Conservation (phyloP, 129 eudicot species). For the Arctium minus region DNA sequence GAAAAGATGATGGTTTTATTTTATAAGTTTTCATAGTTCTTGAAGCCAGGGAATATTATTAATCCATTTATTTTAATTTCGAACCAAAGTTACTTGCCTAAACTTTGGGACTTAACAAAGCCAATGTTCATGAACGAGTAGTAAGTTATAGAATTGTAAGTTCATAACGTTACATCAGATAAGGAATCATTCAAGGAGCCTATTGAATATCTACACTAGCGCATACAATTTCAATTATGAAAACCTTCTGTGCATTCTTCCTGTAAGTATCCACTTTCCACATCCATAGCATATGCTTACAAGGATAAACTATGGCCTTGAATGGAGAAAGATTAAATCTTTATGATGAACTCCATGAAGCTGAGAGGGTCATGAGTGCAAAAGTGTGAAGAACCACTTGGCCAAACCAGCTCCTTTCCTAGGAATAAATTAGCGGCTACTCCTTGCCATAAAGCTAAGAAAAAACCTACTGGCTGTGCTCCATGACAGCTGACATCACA, state of each 20-base stretch:
- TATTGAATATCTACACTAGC: not conserved
- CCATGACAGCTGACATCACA: not conserved
- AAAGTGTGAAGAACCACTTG: not conserved
- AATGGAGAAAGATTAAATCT: not conserved
- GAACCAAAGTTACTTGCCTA: not conserved
- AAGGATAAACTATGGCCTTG: not conserved
- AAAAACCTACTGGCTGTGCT: not conserved
- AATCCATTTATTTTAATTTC: not conserved
- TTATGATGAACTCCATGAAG: not conserved
- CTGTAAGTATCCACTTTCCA: not conserved
- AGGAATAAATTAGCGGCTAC: not conserved
- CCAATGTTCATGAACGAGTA: not conserved
- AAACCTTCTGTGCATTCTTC: not conserved
- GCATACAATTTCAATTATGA: not conserved
- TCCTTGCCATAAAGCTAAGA: not conserved
- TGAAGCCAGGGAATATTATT: not conserved
- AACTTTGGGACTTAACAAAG: not conserved
- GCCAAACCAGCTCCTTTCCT: not conserved
- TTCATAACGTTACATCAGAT: not conserved
- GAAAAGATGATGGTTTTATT: not conserved
- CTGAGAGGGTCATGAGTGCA: not conserved
- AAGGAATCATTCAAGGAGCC: not conserved
- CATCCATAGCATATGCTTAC: not conserved
- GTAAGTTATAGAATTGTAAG: not conserved
- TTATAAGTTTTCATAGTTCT: not conserved